Evolutionary conservation across 306 rosid genomes (phyloP).

Genomic region (Abrus pulchellus): DNA sequence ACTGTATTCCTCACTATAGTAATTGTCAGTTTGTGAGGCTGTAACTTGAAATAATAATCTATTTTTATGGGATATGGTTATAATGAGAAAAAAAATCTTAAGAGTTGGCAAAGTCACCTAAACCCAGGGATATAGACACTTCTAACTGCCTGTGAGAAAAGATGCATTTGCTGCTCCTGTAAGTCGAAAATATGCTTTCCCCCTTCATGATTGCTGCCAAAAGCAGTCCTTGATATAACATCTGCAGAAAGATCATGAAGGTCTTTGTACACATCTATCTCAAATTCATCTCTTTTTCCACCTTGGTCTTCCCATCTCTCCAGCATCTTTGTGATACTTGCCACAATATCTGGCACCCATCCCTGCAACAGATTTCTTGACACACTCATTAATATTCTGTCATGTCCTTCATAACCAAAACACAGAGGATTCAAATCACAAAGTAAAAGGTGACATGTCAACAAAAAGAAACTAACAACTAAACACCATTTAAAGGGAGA

Average conservation of each 20-base stretch:
- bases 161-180: constrained; percentile 73
- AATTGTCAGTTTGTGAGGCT: not conserved
- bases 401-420: not conserved
- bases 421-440: not conserved
- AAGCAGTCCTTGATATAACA: constrained; percentile 79
- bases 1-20: not conserved
- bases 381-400: not conserved
- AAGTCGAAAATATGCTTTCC: constrained; percentile 76
- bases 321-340: constrained; percentile 59
- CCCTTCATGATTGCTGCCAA: constrained; percentile 78
- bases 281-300: constrained; percentile 66
- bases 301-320: constrained; percentile 68
- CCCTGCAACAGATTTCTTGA: constrained; percentile 50
- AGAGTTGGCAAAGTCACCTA: constrained; percentile 55
- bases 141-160: constrained; percentile 56
- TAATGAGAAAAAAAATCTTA: not conserved
- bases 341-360: constrained; percentile 82
- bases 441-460: not conserved
- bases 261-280: constrained; percentile 68
- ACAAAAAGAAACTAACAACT: not conserved
- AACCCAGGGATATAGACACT: constrained; percentile 83
- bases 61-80: not conserved
- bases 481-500: not conserved
- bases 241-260: constrained; percentile 70
- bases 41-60: constrained; percentile 7